A percentile compares a stretch with the other conserved stretches of the same genome.
Conservation (phyloP, 306 rosid genomes). For the Gleditsia sinensis region DNA sequence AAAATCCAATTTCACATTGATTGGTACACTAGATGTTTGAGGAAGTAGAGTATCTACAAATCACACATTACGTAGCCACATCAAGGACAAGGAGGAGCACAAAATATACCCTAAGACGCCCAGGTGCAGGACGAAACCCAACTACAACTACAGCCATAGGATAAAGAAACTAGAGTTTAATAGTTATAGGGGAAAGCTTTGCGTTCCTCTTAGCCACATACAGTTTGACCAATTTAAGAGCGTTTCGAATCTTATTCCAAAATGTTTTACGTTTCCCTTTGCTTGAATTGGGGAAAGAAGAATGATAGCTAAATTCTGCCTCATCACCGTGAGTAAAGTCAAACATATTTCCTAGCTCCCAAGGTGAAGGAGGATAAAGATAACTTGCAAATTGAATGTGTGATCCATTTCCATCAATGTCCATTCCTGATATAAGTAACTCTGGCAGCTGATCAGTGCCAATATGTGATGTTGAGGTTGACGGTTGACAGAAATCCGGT, state of each 20-base stretch:
- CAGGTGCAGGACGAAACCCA: background rate
- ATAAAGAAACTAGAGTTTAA: background rate
- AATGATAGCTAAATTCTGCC: conserved; percentile 13
- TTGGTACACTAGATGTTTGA: background rate
- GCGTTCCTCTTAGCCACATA: conserved; percentile 36
- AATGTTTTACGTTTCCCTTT: conserved; percentile 39
- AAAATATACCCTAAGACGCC: background rate
- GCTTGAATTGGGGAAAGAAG: background rate
- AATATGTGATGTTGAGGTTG: conserved; percentile 4
- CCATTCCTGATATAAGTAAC: background rate
- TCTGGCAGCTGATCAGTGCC: background rate
- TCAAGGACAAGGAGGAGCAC: background rate
- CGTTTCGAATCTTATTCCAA: conserved; percentile 42
- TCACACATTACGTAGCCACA: background rate
- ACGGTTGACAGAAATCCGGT: conserved; percentile 14
- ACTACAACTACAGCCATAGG: background rate
- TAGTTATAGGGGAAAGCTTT: background rate
- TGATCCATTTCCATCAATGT: background rate
- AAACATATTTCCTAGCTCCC: conserved; percentile 23
- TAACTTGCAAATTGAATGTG: conserved; percentile 14
- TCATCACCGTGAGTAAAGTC: background rate
- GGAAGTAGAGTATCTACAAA: too few relatives aligned
- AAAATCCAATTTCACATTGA: background rate
- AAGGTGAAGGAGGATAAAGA: background rate
- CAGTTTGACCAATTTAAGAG: conserved; percentile 31